Evolutionary conservation across 2,329 filamentous ascomycete species (phyloP).

Genomic region (Exserohilum rostratum): DNA sequence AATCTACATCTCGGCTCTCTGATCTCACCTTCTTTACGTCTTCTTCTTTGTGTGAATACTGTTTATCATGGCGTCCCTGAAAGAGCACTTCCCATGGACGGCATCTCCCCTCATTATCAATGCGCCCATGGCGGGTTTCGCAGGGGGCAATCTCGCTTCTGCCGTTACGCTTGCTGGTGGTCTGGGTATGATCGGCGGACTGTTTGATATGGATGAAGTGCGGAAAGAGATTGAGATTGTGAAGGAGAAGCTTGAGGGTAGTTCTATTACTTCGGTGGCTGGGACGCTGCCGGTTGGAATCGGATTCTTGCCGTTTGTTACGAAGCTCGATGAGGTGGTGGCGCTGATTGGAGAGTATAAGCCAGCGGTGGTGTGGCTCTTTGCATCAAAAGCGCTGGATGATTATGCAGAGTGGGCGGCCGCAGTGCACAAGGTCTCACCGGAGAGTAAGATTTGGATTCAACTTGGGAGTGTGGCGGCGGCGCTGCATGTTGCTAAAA

Average conservation of each 20-base stretch:
- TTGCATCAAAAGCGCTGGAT: constrained; percentile 60
- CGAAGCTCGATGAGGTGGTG: constrained; percentile 53
- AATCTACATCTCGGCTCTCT: background rate
- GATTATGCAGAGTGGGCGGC: constrained; percentile 46
- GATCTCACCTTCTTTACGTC: too few species aligned
- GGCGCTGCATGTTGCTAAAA: constrained; percentile 58
- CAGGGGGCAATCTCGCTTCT: constrained; percentile 61
- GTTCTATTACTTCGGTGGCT: constrained; percentile 18
- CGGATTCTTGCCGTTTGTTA: constrained; percentile 64
- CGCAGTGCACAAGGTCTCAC: constrained; percentile 42
- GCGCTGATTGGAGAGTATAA: constrained; percentile 60
- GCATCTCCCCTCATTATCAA: constrained; percentile 62
- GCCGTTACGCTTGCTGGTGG: constrained; percentile 63
- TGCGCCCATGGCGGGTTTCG: constrained; percentile 72
- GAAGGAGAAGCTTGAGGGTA: constrained; percentile 16
- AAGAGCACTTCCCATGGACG: constrained; percentile 58
- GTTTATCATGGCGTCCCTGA: constrained; percentile 20
- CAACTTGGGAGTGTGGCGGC: constrained; percentile 66
- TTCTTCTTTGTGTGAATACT: too few species aligned
- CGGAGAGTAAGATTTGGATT: constrained; percentile 59
- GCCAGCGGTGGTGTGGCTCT: constrained; percentile 70
- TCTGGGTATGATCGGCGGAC: constrained; percentile 52
- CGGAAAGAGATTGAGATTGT: constrained; percentile 37
- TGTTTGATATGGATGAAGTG: constrained; percentile 43
- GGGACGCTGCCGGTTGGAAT: constrained; percentile 60